phyloP scores from a whole-genome alignment of 768 basidiomycete genomes.

The Mycena indigotica region DNA sequence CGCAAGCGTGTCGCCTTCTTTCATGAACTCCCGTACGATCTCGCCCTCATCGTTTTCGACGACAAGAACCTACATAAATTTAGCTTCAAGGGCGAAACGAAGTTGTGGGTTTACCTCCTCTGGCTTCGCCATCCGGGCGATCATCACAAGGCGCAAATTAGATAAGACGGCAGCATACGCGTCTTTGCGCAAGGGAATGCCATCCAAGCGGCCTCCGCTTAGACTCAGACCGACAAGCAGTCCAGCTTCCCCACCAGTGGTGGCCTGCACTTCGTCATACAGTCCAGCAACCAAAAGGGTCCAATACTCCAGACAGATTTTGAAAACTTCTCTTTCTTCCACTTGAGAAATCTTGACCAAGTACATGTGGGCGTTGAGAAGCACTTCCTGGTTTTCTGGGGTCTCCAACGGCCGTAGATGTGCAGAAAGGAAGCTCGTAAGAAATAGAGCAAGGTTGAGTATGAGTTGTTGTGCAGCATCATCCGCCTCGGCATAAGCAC shows the following conservation, averaged over 20 bases:
- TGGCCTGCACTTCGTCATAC: conserved; percentile 93
- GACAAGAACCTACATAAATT: conserved; percentile 74
- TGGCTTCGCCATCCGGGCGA: conserved; percentile 99
- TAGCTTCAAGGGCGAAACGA: conserved; percentile 2
- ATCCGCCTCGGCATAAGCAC: conserved; percentile 84
- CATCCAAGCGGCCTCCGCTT: conserved; percentile 66
- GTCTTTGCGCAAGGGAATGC: conserved; percentile 84
- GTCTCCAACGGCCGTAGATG: conserved; percentile 94
- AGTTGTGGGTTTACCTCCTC: conserved; percentile 72
- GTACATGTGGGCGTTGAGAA: conserved; percentile 95
- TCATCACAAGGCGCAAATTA: conserved; percentile 91
- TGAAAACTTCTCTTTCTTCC: conserved; percentile 98
- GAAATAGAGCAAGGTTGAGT: conserved; percentile 93
- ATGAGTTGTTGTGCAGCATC: conserved; percentile 96
- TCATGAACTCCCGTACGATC: conserved; percentile 98
- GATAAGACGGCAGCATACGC: conserved; percentile 94
- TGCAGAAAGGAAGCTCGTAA: conserved; percentile 90
- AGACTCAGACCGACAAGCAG: conserved; percentile 88
- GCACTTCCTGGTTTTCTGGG: conserved; percentile 82
- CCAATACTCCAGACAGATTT: conserved; percentile 99
- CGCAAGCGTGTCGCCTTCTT: conserved; percentile 98
- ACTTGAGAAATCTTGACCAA: conserved; percentile 98
- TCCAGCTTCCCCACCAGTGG: conserved; percentile 87
- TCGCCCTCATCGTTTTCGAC: conserved; percentile 99
- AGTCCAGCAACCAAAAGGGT: conserved; percentile 90